Base-by-base conservation (phyloP, 225 moss, liverwort and hornwort species). In the Polytrichum formosum region DNA sequence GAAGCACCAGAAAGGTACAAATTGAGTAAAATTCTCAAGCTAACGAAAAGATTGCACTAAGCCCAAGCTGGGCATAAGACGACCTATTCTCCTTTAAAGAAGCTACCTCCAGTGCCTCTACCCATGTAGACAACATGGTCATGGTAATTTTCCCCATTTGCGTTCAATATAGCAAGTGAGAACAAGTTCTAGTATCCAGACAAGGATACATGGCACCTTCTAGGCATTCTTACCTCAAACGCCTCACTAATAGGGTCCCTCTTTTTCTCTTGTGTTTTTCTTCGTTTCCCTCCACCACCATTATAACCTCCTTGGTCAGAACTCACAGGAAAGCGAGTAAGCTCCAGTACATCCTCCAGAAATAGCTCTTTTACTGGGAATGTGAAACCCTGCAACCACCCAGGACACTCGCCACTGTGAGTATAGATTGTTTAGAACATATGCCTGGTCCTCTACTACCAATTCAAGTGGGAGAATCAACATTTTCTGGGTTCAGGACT, bases 331-430 rank as follows among this genome's bases (percentile, higher is more conserved):
- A 87, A 94, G 72, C 67, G 82, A 56, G 91, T 91, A 53, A 78
- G 82, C 83, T 98, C 98, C 53, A 98, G 77, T n/a, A 94, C 90
- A 78, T 98, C 94, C 86, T 98, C 98, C 79, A 98, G 85, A 73
- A 94, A 98, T 31, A 92, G 75, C 83, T 98, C 92, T 56, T 84
- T 80, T 18, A 98, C 94, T 33, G 98, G 90, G 70, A 90, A 94
- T 67, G 98, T 94, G 70, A 98, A 94, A 28, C 98, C 98, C 98
- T 98, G 88, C 31, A 78, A 16, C 31, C 33, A 56, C 62, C 58
- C 55, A 81, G 37, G 61, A 79, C 59, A 61, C 61, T 29, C 46
- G n/a, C 7, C 9, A 66, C 5, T 53, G 30, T 35, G 33, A 66
- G 30, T 20, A 31, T 53, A 35, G 4, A 66, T 2, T 13, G 0